Evolutionary conservation across 2,329 filamentous ascomycete genomes (phyloP).

Genomic region (Sporothrix luriei): DNA sequence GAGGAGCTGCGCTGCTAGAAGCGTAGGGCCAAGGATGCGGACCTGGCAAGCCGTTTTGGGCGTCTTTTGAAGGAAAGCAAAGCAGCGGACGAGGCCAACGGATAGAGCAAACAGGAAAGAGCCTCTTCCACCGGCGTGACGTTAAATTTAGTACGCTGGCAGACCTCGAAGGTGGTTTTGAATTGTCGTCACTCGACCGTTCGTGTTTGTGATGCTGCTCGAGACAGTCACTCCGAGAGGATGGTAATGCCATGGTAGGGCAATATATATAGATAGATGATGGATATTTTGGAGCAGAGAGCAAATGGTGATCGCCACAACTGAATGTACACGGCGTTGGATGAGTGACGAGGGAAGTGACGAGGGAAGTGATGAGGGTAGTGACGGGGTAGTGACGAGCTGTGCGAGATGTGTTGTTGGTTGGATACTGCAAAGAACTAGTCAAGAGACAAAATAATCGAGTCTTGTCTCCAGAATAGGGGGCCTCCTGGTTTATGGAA

Average conservation of each 20-base stretch:
- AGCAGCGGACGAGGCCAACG: slow-evolving; percentile 7
- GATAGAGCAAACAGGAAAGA: not conserved
- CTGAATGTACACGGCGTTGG: not conserved
- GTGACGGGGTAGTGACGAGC: slow-evolving; percentile 1
- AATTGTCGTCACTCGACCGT: not conserved
- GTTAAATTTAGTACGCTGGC: not conserved
- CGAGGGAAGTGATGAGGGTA: not conserved
- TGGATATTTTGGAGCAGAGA: not conserved
- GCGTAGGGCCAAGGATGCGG: not conserved
- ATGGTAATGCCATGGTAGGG: not conserved
- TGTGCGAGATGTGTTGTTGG: slow-evolving; percentile 17
- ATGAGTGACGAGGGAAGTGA: not conserved
- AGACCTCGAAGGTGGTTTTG: slow-evolving; percentile 16
- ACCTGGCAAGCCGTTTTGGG: not conserved
- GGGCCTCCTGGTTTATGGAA: not conserved
- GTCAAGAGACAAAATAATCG: not conserved
- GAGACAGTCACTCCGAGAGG: not conserved
- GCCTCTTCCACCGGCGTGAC: not conserved
- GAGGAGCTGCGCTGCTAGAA: not conserved
- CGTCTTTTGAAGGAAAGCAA: slow-evolving; percentile 16
- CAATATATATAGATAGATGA: not conserved
- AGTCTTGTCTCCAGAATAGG: not conserved
- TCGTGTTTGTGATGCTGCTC: not conserved
- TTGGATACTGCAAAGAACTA: not conserved
- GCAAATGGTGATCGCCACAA: not conserved